Percentiles rank a stretch among this genome's conserved stretches.
phyloP scores from a whole-genome alignment of 1,284 basidiomycete genomes.

The Pseudomicrostroma phylloplanum region DNA sequence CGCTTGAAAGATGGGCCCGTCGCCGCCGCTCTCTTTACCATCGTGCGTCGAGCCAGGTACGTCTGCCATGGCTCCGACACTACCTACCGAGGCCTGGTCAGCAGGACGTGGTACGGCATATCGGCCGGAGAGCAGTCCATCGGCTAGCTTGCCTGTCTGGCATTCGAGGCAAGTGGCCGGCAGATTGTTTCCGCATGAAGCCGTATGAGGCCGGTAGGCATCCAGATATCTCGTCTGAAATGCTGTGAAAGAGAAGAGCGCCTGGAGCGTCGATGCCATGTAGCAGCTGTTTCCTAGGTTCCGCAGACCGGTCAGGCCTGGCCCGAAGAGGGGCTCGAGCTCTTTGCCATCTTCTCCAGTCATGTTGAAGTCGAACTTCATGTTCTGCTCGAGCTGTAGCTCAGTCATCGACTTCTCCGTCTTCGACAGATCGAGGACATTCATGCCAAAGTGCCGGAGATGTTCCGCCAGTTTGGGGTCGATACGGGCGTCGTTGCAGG shows the following conservation, averaged over 20 bases:
- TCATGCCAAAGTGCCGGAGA: conserved; percentile 77
- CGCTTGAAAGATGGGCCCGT: conserved; percentile 63
- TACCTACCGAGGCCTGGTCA: conserved; percentile 3
- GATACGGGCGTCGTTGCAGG: conserved; percentile 77
- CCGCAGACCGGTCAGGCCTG: conserved; percentile 77
- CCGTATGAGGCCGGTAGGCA: conserved; percentile 60
- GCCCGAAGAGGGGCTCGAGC: conserved; percentile 79
- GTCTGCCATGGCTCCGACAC: conserved; percentile 10
- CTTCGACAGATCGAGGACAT: conserved; percentile 74
- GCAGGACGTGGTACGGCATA: conserved; percentile 65
- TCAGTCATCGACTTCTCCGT: conserved; percentile 98
- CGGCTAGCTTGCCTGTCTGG: conserved; percentile 85
- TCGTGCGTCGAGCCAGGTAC: conserved; percentile 5
- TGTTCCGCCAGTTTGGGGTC: conserved; percentile 74
- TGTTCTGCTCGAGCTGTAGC: conserved; percentile 93
- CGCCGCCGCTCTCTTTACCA: conserved; percentile 8
- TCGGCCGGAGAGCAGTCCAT: conserved; percentile 84
- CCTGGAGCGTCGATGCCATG: conserved; percentile 88
- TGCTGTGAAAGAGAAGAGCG: conserved; percentile 70
- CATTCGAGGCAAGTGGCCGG: conserved; percentile 87
- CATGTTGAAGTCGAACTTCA: conserved; percentile 89
- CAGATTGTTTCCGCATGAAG: conserved; percentile 62
- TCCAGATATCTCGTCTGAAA: conserved; percentile 72
- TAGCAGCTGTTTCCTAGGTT: conserved; percentile 98
- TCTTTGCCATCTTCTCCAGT: conserved; percentile 83